phyloP scores from a whole-genome alignment of 225 moss, liverwort and hornwort genomes.

The Straminergon stramineum region DNA sequence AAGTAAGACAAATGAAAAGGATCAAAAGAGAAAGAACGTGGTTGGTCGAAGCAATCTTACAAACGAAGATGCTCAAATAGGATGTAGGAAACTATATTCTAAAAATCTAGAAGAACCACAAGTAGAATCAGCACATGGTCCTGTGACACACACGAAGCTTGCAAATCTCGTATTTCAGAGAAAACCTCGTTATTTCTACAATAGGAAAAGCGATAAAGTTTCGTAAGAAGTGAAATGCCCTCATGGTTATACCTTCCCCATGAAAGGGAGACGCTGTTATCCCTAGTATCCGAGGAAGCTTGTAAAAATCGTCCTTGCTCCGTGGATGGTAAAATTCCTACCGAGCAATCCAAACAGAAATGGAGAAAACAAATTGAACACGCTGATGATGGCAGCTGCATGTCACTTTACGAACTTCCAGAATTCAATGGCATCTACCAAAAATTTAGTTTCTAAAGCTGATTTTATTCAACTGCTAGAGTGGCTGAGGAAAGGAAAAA shows the following conservation, averaged over 20 bases:
- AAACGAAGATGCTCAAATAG: not conserved
- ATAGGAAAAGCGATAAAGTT: not conserved
- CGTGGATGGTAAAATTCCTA: constrained; percentile 78
- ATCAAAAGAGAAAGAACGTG: not conserved
- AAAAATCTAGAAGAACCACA: not conserved
- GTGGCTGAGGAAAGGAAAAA: not conserved
- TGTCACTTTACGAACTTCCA: not conserved
- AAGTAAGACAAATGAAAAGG: not conserved
- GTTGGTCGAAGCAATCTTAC: not conserved
- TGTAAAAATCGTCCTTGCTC: constrained; percentile 14
- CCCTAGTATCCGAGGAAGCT: constrained; percentile 70
- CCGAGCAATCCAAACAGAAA: not conserved
- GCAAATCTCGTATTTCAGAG: not conserved
- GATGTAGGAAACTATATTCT: not conserved
- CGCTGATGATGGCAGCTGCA: not conserved
- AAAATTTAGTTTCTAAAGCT: not conserved
- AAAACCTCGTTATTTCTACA: not conserved
- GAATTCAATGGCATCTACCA: not conserved
- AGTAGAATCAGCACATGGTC: not conserved
- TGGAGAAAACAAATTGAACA: not conserved
- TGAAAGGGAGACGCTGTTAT: constrained; percentile 83
- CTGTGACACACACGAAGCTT: not conserved
- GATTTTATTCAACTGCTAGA: not conserved
- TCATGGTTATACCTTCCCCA: constrained; percentile 59
- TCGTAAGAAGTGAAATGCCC: not conserved